Evolutionary conservation across 495 filamentous ascomycete species (phyloP).

Genomic region (Penicillium desertorum): DNA sequence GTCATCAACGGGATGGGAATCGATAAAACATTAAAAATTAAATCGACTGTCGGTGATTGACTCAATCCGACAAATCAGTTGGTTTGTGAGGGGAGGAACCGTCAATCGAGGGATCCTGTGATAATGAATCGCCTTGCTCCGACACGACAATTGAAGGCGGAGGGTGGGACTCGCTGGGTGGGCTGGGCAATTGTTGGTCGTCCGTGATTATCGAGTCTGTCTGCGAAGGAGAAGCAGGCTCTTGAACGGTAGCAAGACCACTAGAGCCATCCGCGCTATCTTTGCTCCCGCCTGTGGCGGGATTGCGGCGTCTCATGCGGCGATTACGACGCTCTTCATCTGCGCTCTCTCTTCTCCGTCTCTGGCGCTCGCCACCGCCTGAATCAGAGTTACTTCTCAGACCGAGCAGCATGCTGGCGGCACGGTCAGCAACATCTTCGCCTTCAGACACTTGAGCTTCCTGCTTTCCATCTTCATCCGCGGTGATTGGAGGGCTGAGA

Average conservation of each 20-base stretch:
- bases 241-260: conserved; percentile 35
- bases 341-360: conserved; percentile 64
- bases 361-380: conserved; percentile 54
- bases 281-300: conserved; percentile 46
- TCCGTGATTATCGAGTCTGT: conserved; percentile 29
- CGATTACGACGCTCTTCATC: conserved; percentile 67
- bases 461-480: conserved; percentile 40
- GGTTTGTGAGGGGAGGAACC: conserved; percentile 32
- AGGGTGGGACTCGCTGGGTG: conserved; percentile 29
- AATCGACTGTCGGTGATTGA: conserved; percentile 7
- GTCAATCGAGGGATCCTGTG: conserved; percentile 23
- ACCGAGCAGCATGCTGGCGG: conserved; percentile 77
- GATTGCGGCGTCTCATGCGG: conserved; percentile 57
- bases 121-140: conserved; percentile 26
- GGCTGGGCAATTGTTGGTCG: conserved; percentile 28
- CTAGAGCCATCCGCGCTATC: conserved; percentile 42
- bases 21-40: conserved; percentile 48
- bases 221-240: conserved; percentile 32
- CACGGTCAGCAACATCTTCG: conserved; percentile 79
- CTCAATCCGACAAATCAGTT: conserved; percentile 36
- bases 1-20: conserved; percentile 32
- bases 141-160: conserved; percentile 46
- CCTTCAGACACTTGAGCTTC: conserved; percentile 52
- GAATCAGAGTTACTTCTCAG: conserved; percentile 65
- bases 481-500: conserved; percentile 38